phyloP scores from a whole-genome alignment of 1,284 basidiomycete genomes.

The Cutaneotrichosporon sp. region DNA sequence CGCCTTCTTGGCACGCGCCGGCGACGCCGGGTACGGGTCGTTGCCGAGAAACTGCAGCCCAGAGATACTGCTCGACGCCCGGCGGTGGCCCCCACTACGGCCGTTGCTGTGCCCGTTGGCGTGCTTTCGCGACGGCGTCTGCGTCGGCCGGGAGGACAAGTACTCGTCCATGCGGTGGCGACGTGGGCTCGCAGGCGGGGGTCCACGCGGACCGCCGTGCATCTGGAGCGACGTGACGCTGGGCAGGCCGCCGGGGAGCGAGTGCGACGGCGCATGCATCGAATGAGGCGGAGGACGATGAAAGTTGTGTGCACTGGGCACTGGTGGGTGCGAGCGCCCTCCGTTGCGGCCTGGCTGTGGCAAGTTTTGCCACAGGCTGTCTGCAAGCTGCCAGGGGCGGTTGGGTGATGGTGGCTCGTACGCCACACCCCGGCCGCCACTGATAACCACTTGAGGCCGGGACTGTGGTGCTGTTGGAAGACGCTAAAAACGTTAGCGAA shows the following conservation, averaged over 20 bases:
- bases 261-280: constrained; percentile 14
- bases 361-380: constrained; percentile 44
- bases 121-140: not conserved
- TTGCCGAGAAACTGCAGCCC: constrained; percentile 12
- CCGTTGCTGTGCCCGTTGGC: constrained; percentile 3
- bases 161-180: constrained; percentile 18
- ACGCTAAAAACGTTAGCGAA: constrained; percentile 7
- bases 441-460: constrained; percentile 14
- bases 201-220: constrained; percentile 1
- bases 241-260: constrained; percentile 15
- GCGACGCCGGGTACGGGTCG: constrained; percentile 17
- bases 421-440: constrained; percentile 16
- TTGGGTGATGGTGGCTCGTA: constrained; percentile 43
- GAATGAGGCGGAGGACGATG: constrained; percentile 8
- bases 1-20: constrained; percentile 15
- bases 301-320: not conserved
- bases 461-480: constrained; percentile 15
- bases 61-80: constrained; percentile 12
- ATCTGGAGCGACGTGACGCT: constrained; percentile 3
- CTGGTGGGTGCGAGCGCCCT: not conserved
- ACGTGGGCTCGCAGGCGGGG: constrained; percentile 1
- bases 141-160: constrained; percentile 9
- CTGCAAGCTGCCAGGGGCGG: constrained; percentile 43
- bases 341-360: constrained; percentile 30
- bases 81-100: constrained; percentile 10